Base-by-base conservation (phyloP, 495 filamentous ascomycete species). In the Elasticomyces elasticus region DNA sequence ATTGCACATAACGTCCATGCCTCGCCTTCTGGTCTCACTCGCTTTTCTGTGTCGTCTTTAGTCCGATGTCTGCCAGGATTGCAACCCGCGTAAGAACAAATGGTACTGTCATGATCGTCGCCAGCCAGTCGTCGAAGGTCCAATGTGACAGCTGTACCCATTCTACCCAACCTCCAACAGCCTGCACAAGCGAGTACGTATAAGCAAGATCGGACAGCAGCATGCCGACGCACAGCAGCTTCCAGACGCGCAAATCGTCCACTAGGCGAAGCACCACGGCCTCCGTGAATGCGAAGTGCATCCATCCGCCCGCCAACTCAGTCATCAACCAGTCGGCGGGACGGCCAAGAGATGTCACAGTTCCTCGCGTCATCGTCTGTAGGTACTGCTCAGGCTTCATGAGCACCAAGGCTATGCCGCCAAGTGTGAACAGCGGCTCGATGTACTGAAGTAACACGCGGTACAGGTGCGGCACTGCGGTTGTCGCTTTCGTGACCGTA, bases 221-320 rank as follows among this genome's bases (percentile, higher is more conserved):
- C 33, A 56, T 56, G 2, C 54, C 54, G 5, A 56, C 26, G 35
- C 54, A 56, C 17, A 56, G 28, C 20, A 56, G 26, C 13, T 35
- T 5, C 54, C 54, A 56, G 7, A 51, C 37, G 5, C 47, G 7
- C n/a, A 56, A 11, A 31, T 56, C 46, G 25, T 56, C 54, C 13
- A 56, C 54, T 7, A 56, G 48, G 9, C 54, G 54, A 9, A 56
- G 28, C 12, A 56, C 48, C 11, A 56, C 54, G 5, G 25, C 54
- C 51, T 56, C 54, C 15, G 54, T 56, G 37, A 56, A 56, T 13
- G 47, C 47, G 37, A 56, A 51, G 47, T 51, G 27, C 11, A 56
- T 27, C 54, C 54, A 56, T 15, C 46, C 54, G 19, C 54, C 54
- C 13, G 48, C 54, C n/a, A 56, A n/a, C 20, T 41, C 25, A 5